Evolutionary conservation across 148 eudicot genomes (phyloP).

Genomic region (Rhododendron ferrugineum): DNA sequence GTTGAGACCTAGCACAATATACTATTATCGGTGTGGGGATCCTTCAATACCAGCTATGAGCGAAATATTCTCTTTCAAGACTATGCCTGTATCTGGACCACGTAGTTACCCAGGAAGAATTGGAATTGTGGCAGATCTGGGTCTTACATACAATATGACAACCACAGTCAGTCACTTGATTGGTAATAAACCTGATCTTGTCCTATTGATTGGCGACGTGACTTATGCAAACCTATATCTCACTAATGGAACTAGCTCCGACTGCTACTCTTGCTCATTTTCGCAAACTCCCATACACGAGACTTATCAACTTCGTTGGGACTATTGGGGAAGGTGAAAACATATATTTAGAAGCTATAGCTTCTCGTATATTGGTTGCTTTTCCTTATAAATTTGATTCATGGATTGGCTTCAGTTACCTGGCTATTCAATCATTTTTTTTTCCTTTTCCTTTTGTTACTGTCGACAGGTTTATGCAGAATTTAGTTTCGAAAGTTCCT

Average conservation of each 20-base stretch:
- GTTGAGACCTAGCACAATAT: conserved; percentile 57
- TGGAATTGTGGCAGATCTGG: conserved; percentile 85
- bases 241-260: conserved; percentile 87
- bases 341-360: background rate
- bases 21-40: conserved; percentile 89
- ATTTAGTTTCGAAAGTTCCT: conserved; percentile 70
- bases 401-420: conserved; percentile 3
- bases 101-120: conserved; percentile 59
- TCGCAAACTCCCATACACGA: conserved; percentile 82
- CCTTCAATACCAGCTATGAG: conserved; percentile 79
- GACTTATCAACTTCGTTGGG: conserved; percentile 98
- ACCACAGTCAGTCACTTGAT: conserved; percentile 64
- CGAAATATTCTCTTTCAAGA: conserved; percentile 55
- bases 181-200: conserved; percentile 72
- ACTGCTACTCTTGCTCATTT: conserved; percentile 88
- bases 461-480: conserved; percentile 74
- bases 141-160: conserved; percentile 83
- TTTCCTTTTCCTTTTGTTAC: background rate
- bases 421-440: background rate
- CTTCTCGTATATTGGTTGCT: background rate
- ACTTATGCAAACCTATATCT: conserved; percentile 89
- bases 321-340: conserved; percentile 96
- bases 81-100: conserved; percentile 79
- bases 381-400: conserved; percentile 6
- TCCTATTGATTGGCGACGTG: conserved; percentile 83